Percentiles rank a stretch among this genome's conserved stretches.
These are phyloP conservation scores for Fusarium tupiense DNA, from an alignment of 2,329 filamentous ascomycete species.

Conservation along the genomic window DNA sequence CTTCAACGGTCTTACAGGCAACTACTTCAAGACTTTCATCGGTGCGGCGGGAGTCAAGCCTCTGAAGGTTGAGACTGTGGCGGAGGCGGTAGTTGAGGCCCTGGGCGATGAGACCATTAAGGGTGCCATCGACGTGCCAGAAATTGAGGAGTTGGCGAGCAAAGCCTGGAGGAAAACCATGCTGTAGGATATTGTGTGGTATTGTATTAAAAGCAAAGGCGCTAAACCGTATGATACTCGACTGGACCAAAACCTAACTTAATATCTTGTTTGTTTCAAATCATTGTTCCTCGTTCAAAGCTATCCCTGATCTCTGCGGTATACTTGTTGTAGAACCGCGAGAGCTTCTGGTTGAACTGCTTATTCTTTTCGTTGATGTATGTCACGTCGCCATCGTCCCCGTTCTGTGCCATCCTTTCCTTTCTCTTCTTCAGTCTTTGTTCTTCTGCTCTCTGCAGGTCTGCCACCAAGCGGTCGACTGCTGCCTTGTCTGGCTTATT, in stretches of 20 bases:
- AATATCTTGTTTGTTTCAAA: conserved; percentile 61
- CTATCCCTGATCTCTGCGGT: conserved; percentile 96
- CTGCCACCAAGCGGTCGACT: conserved; percentile 86
- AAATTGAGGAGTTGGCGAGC: conserved; percentile 83
- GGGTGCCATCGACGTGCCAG: conserved; percentile 79
- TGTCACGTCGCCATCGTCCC: conserved; percentile 90
- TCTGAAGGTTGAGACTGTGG: conserved; percentile 85
- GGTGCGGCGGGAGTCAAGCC: conserved; percentile 88
- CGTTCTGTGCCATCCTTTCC: conserved; percentile 79
- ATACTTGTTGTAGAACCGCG: conserved; percentile 98
- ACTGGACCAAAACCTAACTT: conserved; percentile 26
- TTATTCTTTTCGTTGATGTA: conserved; percentile 99
- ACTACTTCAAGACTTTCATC: conserved; percentile 78
- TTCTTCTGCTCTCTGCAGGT: conserved; percentile 90
- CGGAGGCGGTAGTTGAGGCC: conserved; percentile 89
- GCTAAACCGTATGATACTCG: conserved; percentile 49
- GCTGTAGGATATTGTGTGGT: conserved; percentile 64
- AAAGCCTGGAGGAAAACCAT: conserved; percentile 91
- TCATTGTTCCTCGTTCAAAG: conserved; percentile 97
- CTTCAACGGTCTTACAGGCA: conserved; percentile 81
- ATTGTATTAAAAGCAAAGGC: conserved; percentile 33
- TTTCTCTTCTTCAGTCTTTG: conserved; percentile 84
- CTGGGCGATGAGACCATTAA: conserved; percentile 76
- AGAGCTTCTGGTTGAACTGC: conserved; percentile 98
- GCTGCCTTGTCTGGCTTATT: conserved; percentile 89